Evolutionary conservation across 345 rosid species (phyloP).

Genomic region (Moringa oleifera): DNA sequence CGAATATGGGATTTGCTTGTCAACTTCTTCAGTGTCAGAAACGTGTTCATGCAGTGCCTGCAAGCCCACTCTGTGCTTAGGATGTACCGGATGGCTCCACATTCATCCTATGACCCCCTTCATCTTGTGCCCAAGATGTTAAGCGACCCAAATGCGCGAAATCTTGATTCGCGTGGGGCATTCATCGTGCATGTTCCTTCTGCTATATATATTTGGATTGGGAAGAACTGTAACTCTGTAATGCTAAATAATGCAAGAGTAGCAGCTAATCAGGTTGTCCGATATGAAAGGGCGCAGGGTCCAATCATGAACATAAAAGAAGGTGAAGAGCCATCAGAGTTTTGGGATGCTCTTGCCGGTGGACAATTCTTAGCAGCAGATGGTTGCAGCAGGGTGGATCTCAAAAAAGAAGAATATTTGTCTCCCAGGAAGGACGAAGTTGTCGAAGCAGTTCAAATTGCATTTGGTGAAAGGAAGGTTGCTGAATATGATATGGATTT

Average conservation of each 20-base stretch:
- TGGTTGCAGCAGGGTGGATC: conserved; percentile 20
- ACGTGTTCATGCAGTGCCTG: conserved; percentile 61
- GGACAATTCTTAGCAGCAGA: conserved; percentile 25
- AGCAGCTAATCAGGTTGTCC: conserved; percentile 65
- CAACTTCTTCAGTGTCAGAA: conserved; percentile 78
- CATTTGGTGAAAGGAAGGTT: conserved; percentile 35
- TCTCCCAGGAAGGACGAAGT: conserved; percentile 14
- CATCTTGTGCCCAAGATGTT: conserved; percentile 72
- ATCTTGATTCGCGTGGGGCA: conserved; percentile 68
- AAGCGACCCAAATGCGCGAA: conserved; percentile 29
- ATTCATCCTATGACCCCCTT: conserved; percentile 67
- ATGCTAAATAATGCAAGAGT: conserved; percentile 48
- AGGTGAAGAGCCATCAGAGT: conserved; percentile 53
- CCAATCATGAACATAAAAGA: conserved; percentile 39
- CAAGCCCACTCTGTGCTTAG: conserved; percentile 54
- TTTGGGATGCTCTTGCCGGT: conserved; percentile 54
- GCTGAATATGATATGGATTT: conserved; percentile 58
- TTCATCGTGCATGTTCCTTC: conserved; percentile 57
- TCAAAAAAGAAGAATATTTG: conserved; percentile 18
- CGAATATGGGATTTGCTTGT: conserved; percentile 74
- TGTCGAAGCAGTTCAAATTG: conserved; percentile 7
- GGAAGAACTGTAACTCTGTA: conserved; percentile 35
- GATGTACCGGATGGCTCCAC: conserved; percentile 69
- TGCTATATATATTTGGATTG: conserved; percentile 55
- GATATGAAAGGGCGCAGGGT: conserved; percentile 56